Conservation (phyloP, 1,284 basidiomycete species). For the Exobasidium rhododendri region DNA sequence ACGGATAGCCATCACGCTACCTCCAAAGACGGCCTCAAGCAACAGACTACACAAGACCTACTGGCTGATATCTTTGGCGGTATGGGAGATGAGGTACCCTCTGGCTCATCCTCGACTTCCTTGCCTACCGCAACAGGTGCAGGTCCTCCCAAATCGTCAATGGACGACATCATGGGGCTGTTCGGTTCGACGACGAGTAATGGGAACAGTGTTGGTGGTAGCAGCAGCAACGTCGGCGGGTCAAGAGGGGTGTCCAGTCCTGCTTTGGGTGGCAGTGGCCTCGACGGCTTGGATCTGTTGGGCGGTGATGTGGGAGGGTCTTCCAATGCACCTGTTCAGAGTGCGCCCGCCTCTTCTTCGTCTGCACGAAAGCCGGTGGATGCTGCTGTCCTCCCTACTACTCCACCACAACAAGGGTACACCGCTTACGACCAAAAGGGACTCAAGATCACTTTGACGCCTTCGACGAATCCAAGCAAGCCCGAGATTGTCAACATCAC, state of each 20-base stretch:
- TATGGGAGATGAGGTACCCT: conserved; percentile 56
- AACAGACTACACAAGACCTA: conserved; percentile 78
- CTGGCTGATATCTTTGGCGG: conserved; percentile 89
- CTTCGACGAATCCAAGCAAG: conserved; percentile 71
- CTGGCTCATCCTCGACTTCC: background rate
- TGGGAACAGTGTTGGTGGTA: conserved; percentile 53
- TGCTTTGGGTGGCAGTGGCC: conserved; percentile 14
- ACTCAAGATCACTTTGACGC: conserved; percentile 82
- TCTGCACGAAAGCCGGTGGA: conserved; percentile 22
- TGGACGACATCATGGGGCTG: conserved; percentile 87
- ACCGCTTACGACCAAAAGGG: conserved; percentile 88
- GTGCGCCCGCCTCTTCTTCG: conserved; percentile 20
- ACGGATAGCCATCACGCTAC: conserved; percentile 10
- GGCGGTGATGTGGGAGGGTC: conserved; percentile 26
- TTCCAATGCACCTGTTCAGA: conserved; percentile 62
- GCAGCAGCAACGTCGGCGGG: too few relatives aligned
- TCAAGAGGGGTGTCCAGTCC: conserved; percentile 18
- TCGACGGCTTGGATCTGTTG: conserved; percentile 48
- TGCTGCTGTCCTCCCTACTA: conserved; percentile 59
- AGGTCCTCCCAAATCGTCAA: conserved; percentile 59
- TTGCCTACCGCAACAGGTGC: conserved; percentile 40
- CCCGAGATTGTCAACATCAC: conserved; percentile 86
- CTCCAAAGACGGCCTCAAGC: conserved; percentile 12
- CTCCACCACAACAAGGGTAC: conserved; percentile 62
- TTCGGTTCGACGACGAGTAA: conserved; percentile 62